Conservation (phyloP, 371 early-diverging fungal species). For the Conidiobolus incongruus region DNA sequence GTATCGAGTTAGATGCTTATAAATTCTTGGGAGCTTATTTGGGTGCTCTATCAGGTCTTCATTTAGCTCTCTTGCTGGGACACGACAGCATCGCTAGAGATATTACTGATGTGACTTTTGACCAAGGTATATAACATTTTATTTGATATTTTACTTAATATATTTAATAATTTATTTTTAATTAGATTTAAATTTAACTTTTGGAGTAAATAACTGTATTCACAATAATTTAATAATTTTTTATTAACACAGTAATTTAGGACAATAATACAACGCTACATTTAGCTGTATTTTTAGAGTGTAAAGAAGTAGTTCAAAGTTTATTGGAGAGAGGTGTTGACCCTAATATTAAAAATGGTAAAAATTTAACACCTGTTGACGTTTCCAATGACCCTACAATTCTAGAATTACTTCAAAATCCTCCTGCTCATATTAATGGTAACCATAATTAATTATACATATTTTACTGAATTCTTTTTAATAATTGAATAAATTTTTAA, state of each 20-base stretch:
- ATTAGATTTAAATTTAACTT: constrained; percentile 18
- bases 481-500: no score
- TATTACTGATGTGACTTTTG: constrained; percentile 30
- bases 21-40: constrained; percentile 14
- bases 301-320: constrained; percentile 18
- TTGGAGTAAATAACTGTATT: constrained; percentile 14
- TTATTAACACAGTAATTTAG: background rate
- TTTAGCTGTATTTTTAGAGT: constrained; percentile 21
- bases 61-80: constrained; percentile 25
- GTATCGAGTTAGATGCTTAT: constrained; percentile 13
- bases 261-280: constrained; percentile 24
- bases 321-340: constrained; percentile 23
- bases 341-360: constrained; percentile 14
- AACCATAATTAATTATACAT: no score
- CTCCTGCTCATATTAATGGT: no score
- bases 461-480: no score
- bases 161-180: background rate
- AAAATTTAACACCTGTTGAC: constrained; percentile 21
- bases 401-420: constrained; percentile 1
- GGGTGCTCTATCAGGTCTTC: constrained; percentile 22
- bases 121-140: constrained; percentile 20
- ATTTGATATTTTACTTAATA: background rate
- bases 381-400: constrained; percentile 6
- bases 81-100: constrained; percentile 30
- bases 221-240: background rate